Base-by-base conservation (phyloP, 1,284 basidiomycete genomes). In the Anthracocystis panici-leucophaei region DNA sequence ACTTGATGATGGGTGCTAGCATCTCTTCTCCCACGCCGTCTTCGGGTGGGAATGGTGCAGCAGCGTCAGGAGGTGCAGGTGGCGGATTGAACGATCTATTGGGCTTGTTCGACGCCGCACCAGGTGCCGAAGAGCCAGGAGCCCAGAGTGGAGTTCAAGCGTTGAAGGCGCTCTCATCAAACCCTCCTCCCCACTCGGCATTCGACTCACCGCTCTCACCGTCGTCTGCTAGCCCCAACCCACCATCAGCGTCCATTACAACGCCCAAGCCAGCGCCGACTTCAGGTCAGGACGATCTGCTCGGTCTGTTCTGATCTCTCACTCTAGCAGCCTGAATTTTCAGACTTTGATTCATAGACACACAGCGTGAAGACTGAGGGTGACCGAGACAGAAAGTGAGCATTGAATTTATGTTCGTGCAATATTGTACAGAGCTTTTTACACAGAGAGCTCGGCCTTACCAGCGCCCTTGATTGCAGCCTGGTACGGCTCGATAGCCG, bases 401-500 rank as follows among this genome's bases (percentile, higher is more conserved):
- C 16, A 25, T 18, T 8, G 49, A 33, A 12, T 8, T 3, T n/a
- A 29, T 35, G 7, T 48, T 25, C 6, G 25, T 5, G 25, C 2
- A 29, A 29, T 57, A 64, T 53, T 40, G 31, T 64, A 57, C 62
- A 64, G 21, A 25, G 23, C 4, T 7, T 44, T 11, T 59, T 68
- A 84, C 10, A 84, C 83, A 9, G 70, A 71, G 20, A 90, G 82
- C 82, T 89, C 88, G 20, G 88, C 88, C n/a, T 86, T 85, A 76
- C 87, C 87, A 27, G 91, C 91, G 41, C 87, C 88, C 77, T 90
- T 88, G 60, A 94, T 86, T 75, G 91, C 90, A 29, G 88, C 86
- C 58, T 90, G 88, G 66, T 89, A 90, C 25, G 88, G 88, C 78
- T 87, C 88, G 79, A 99, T 87, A 7, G 92, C 94, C n/a, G 95